Base-by-base conservation (phyloP, 2,329 filamentous ascomycete genomes). In the Monascus ruber region DNA sequence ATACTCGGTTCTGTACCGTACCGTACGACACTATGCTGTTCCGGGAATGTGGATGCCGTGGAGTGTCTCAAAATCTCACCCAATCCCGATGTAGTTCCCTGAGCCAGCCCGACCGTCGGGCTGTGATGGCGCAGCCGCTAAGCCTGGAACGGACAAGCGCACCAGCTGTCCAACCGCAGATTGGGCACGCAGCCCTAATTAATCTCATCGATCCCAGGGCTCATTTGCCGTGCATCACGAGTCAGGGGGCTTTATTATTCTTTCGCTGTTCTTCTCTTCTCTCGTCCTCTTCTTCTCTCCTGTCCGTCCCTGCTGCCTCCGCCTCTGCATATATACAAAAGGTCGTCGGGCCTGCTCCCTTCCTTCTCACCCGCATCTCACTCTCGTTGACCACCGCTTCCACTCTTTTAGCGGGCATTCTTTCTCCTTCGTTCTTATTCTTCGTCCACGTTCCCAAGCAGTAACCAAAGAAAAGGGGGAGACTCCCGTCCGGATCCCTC, bases 381-480 rank as follows among this genome's bases (percentile, higher is more conserved):
- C 38, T 41, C 43, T 41, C 39, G 39, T 38, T 58, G 54, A 59
- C 52, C 47, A 63, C 55, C 60, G 59, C 58, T 58, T 63, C 3
- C 55, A 66, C 62, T 59, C 84, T 65, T 87, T 89, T 70, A 87
- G 84, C 84, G 83, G 83, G 77, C 81, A 79, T 71, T 85, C 80
- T 67, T 83, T 59, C 82, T 62, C 54, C 48, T 58, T 44, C 39
- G 37, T 47, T 39, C 37, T 40, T 26, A 17, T 35, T 31, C 29
- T 45, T 39, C 40, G 35, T 42, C 39, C 11, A 34, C 10, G 6
- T 35, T 26, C 33, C 24, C 24, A 24, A n/a, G 10, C 10, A 25
- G 26, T 25, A 35, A 34, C 33, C 9, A 39, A 25, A 45, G n/a
- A 36, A 34, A 45, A 47, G 41, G 43, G 55, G 56, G 47, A 50